Percentiles rank a stretch among this genome's conserved stretches.
phyloP scores from a whole-genome alignment of 306 rosid genomes.

The Lathyrus aphaca region DNA sequence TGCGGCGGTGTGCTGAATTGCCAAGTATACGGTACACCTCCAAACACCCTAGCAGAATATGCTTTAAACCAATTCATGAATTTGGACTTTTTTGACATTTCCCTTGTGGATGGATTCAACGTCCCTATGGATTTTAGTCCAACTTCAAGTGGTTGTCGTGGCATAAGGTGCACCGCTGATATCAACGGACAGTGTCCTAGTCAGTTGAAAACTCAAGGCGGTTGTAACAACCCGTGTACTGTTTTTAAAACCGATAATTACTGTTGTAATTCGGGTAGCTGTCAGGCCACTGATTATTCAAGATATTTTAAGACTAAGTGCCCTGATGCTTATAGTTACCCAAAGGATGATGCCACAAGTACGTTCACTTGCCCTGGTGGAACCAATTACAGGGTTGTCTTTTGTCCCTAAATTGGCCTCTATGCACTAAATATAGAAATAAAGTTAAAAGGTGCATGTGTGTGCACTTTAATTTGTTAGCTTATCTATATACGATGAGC shows the following conservation, averaged over 20 bases:
- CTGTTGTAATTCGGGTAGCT: conserved; percentile 40
- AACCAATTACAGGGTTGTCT: conserved; percentile 48
- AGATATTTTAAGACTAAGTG: conserved; percentile 48
- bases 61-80: conserved; percentile 42
- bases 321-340: conserved; percentile 47
- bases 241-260: conserved; percentile 42
- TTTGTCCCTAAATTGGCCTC: conserved; percentile 30
- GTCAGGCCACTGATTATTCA: conserved; percentile 43
- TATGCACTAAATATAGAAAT: background rate
- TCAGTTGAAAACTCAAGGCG: conserved; percentile 40
- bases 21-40: conserved; percentile 48
- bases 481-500: background rate
- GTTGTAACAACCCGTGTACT: conserved; percentile 60
- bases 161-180: conserved; percentile 39
- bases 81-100: conserved; percentile 49
- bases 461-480: conserved; percentile 3
- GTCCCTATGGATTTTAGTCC: conserved; percentile 55
- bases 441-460: background rate
- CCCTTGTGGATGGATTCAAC: conserved; percentile 53
- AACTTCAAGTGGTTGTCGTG: conserved; percentile 25
- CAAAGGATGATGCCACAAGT: conserved; percentile 48
- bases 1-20: conserved; percentile 51
- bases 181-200: conserved; percentile 55
- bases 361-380: conserved; percentile 47
- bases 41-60: conserved; percentile 57